Evolutionary conservation across 2,329 filamentous ascomycete species (phyloP), one percentile per base, ranked within the genome.

Genomic region (Stemphylium beticola): DNA sequence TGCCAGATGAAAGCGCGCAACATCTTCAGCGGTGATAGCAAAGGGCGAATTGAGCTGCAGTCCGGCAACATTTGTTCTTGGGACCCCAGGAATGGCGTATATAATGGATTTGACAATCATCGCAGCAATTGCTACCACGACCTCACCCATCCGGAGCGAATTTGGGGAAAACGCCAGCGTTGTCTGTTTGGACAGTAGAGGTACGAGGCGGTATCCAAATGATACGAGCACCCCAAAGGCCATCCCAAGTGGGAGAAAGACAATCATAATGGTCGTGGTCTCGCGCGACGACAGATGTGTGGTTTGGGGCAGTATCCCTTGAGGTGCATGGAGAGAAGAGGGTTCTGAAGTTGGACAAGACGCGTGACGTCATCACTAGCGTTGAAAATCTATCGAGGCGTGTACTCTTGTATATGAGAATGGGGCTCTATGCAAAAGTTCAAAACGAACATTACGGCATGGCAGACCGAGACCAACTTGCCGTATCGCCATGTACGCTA

Each of bases 121-220:
- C 15, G 29, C 39, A n/a, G 44, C 3, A 34, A 53, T 49, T 22
- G 49, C 38, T 48, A 57, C 15, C 17, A 53, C 36, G 18, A 53
- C 31, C 31, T 53, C 53, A 15, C 34, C 32, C 8, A 15, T 53
- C 10, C 43, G 49, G 20, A 57, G 53, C 14, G 39, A 26, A 34
- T 52, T 52, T 37, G 53, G 53, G 34, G 53, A 49, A 26, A 57
- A 53, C 9, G 43, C 17, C n/a, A 57, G 34, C 15, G 15, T 49
- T 10, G 43, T 38, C 29, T 26, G 38, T 17, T 18, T 48, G 6
- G 38, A 38, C 11, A 57, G 38, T 18, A 57, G 12, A n/a, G 49
- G 53, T 5, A 36, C 29, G 11, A 53, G 49, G n/a, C 49, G 53
- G 34, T 53, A 45, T 18, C 39, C 49, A 33, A 38, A 44, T 2